These are phyloP conservation scores for Candida odintsovae DNA, from an alignment of 805 yeast species.

Conservation along the genomic window DNA sequence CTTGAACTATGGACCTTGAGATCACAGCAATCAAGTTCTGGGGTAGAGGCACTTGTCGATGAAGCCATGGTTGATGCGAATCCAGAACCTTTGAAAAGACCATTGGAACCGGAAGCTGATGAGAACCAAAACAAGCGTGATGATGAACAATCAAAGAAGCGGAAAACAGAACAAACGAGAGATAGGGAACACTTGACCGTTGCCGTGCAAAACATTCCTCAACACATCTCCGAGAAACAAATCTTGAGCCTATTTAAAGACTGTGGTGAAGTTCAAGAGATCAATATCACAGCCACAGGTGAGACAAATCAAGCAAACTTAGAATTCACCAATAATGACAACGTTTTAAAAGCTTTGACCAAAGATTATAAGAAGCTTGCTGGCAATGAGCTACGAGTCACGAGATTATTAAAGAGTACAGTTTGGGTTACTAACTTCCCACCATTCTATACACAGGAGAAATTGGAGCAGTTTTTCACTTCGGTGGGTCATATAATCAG, in stretches of 20 bases:
- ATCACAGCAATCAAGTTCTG: background rate
- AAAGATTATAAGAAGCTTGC: slow-evolving; percentile 45
- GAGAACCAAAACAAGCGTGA: slow-evolving; percentile 2
- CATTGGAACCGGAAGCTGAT: slow-evolving; percentile 4
- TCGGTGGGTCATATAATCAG: slow-evolving; percentile 37
- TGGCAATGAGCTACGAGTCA: slow-evolving; percentile 39
- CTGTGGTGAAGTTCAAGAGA: slow-evolving; percentile 50
- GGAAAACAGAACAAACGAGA: slow-evolving; percentile 25
- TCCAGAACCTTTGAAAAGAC: background rate
- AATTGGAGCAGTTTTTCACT: slow-evolving; percentile 36
- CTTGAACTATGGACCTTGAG: slow-evolving; percentile 8
- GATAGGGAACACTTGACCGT: slow-evolving; percentile 59
- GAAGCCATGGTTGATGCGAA: background rate
- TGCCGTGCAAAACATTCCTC: slow-evolving; percentile 44
- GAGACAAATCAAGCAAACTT: slow-evolving; percentile 40
- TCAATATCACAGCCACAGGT: slow-evolving; percentile 21
- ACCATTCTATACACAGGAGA: slow-evolving; percentile 37
- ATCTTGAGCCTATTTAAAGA: slow-evolving; percentile 43
- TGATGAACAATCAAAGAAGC: slow-evolving; percentile 3
- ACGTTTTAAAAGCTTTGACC: slow-evolving; percentile 54
- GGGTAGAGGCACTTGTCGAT: background rate
- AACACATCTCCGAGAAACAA: slow-evolving; percentile 30
- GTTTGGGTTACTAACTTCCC: slow-evolving; percentile 76
- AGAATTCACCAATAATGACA: slow-evolving; percentile 46
- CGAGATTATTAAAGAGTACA: slow-evolving; percentile 41